Conservation (phyloP, 1,139 yeast species). For the Protomyces gravidus region DNA sequence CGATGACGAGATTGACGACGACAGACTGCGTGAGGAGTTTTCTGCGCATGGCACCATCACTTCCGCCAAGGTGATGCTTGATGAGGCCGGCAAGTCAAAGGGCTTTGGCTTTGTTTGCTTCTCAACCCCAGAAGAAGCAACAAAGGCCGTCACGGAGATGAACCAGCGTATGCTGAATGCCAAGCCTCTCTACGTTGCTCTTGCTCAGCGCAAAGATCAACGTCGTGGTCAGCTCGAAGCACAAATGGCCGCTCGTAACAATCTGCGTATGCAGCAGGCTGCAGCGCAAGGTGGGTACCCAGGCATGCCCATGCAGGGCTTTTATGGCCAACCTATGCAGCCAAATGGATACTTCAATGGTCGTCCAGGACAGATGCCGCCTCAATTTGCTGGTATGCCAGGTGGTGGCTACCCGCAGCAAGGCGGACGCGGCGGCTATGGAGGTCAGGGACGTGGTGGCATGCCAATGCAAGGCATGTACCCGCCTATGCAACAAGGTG, state of each 20-base stretch:
- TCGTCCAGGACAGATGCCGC: constrained; percentile 56
- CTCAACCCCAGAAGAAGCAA: constrained; percentile 97
- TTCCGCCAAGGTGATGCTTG: constrained; percentile 81
- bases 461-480: constrained; percentile 40
- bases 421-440: constrained; percentile 22
- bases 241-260: constrained; percentile 97
- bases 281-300: constrained; percentile 54
- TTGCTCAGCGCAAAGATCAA: constrained; percentile 98
- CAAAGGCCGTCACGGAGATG: constrained; percentile 98
- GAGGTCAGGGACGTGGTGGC: constrained; percentile 6
- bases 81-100: constrained; percentile 89
- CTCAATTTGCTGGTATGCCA: constrained; percentile 78
- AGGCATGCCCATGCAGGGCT: constrained; percentile 64
- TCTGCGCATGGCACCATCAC: constrained; percentile 92
- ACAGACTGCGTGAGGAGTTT: constrained; percentile 85
- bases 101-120: constrained; percentile 99
- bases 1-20: constrained; percentile 90
- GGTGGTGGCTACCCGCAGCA: constrained; percentile 49
- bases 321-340: constrained; percentile 50
- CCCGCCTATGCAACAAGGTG: constrained; percentile 55
- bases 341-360: constrained; percentile 76
- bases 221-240: constrained; percentile 97
- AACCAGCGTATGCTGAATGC: constrained; percentile 94
- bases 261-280: constrained; percentile 95
- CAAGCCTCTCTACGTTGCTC: constrained; percentile 96